Evolutionary conservation across 1,139 yeast genomes (phyloP), one percentile per base, ranked within the genome.

Genomic region (Kodamaea derodonti): DNA sequence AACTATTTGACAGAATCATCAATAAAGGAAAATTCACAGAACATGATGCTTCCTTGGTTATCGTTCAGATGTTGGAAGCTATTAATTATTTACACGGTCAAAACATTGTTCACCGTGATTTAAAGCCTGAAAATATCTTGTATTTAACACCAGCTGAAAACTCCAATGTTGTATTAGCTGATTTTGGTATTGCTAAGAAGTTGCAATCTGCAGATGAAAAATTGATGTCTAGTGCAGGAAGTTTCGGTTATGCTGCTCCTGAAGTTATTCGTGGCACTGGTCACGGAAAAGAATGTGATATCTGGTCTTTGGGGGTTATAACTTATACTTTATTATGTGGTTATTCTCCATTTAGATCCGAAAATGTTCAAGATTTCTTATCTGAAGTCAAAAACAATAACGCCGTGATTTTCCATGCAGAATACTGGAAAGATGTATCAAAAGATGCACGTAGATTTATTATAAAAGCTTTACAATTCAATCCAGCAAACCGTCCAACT

Each of bases 201-300:
- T 62, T 88, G 46, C 69, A 71, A 39, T 58, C 68, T 13, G 65
- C 75, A 2, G 72, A 78, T 47, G 90, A 86, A 43, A 72, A 80
- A 43, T 68, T 90, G 39, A 82, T 78, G 18, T 70, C 84, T 18
- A 80, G 85, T 31, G 96, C 96, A 0, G 97, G 97, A 0, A 83
- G 95, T 1, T 79, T 87, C 59, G 96, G 96, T 2, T 88, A 88
- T 54, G 95, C 95, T 4, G 96, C 97, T 0, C 97, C 97, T 0
- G 97, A 88, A 55, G 92, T 88, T 4, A 67, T 88, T 24, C 59
- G 74, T 32, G 81, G 85, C 4, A 61, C 68, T 27, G 95, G 95
- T 6, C 95, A 88, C 60, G 94, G 95, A 29, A 86, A 84, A 52
- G 90, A 95, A 2, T 88, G 95, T 57, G 97, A 47, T 55, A 73